Base-by-base conservation (phyloP, 225 moss, liverwort and hornwort genomes). In the Climacium dendroides region DNA sequence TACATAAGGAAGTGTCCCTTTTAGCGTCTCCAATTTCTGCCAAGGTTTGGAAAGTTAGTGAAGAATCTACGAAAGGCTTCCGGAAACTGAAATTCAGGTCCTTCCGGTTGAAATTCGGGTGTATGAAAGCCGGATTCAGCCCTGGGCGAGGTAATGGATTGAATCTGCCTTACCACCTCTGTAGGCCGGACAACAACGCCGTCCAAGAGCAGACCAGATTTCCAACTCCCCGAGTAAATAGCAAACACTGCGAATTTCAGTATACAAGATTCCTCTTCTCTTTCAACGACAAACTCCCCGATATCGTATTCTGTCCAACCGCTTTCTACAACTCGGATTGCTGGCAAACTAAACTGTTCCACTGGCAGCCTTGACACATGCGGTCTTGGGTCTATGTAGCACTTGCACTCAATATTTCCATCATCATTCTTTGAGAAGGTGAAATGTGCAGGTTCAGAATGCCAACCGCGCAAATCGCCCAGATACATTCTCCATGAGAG, bases 271-370 rank as follows among this genome's bases (percentile, higher is more conserved):
- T 84, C 66, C 64, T 89, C 93, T 54, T 79, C 90, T 55, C 87
- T 83, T 69, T 65, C 89, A 52, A 93, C 87, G n/a, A 58, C 30
- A 63, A 93, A 93, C 24, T 93, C 90, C 15, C 85, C 93, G 8
- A 90, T 85, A 53, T 93, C 93, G 65, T 87, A 93, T 41, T 93
- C 93, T 45, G 66, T 90, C 93, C 93, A 93, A 55, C 87, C 90
- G 43, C 50, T 59, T 48, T 90, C 87, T 20, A 72, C n/a, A 54
- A n/a, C 50, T 67, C 90, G 91, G 69, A 89, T 63, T 34, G 93
- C 85, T 59, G 93, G 93, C 83, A 81, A 37, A 61, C 35, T 79
- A 41, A 87, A 91, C 59, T 86, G 75, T 45, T 70, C 85, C 60
- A 87, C 85, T 72, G 67, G 87, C 59, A 6, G 48, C 24, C 87